phyloP scores from a whole-genome alignment of 176 grass and related monocot species.

The Hordeum vulgare region MorexV3_pseudomolecules_assembly NC_058519.1:505534937-505535436 shows the following conservation, averaged over 20 bases:
- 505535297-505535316: slow-evolving; percentile 77
- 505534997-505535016: slow-evolving; percentile 5
- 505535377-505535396: slow-evolving; percentile 81
- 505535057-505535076: slow-evolving; percentile 75
- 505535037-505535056: slow-evolving; percentile 81
- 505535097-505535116: slow-evolving; percentile 59
- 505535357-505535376: slow-evolving; percentile 42
- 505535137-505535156: slow-evolving; percentile 78
- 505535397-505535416: slow-evolving; percentile 39
- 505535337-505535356: slow-evolving; percentile 36
- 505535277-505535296: slow-evolving; percentile 75
- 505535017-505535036: slow-evolving; percentile 80
- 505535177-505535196: slow-evolving; percentile 39
- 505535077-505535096: slow-evolving; percentile 86
- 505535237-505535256: slow-evolving; percentile 49
- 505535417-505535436: slow-evolving; percentile 73
- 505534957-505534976: slow-evolving; percentile 15
- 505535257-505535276: slow-evolving; percentile 52
- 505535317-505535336: slow-evolving; percentile 41
- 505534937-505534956: slow-evolving; percentile 64
- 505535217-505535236: slow-evolving; percentile 33
- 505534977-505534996: slow-evolving; percentile 49
- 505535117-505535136: slow-evolving; percentile 79
- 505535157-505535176: slow-evolving; percentile 59
- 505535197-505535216: slow-evolving; percentile 32